phyloP scores from a whole-genome alignment of 306 rosid genomes.

The Abrus precatorius region DNA sequence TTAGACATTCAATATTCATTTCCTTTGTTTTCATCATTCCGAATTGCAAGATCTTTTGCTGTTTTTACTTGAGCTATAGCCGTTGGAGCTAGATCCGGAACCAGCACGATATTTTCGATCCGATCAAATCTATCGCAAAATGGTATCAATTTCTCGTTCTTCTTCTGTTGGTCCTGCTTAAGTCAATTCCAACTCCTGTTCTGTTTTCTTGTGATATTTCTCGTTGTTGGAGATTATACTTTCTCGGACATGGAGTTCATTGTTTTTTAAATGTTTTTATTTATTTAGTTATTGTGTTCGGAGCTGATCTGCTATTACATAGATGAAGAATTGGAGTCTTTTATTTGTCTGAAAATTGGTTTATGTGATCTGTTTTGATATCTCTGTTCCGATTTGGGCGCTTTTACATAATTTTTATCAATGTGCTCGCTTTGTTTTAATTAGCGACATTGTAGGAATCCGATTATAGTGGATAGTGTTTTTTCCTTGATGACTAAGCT shows the following conservation, averaged over 20 bases:
- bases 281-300: not conserved
- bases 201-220: conserved; percentile 18
- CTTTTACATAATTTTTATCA: conserved; percentile 7
- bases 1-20: not conserved
- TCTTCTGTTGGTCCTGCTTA: not conserved
- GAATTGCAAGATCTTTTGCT: conserved; percentile 53
- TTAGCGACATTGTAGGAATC: conserved; percentile 38
- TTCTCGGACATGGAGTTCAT: conserved; percentile 16
- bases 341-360: conserved; percentile 40
- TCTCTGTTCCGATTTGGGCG: conserved; percentile 40
- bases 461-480: conserved; percentile 27
- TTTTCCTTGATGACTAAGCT: conserved; percentile 37
- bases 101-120: conserved; percentile 65
- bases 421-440: conserved; percentile 39
- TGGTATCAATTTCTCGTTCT: conserved; percentile 64
- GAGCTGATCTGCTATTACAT: conserved; percentile 61
- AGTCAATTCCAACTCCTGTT: conserved; percentile 52
- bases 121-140: conserved; percentile 58
- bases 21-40: conserved; percentile 6
- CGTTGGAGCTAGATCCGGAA: conserved; percentile 71
- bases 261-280: not conserved
- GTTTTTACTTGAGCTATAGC: conserved; percentile 52
- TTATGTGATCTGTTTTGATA: conserved; percentile 40
- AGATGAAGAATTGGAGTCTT: conserved; percentile 46
- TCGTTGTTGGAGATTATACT: not conserved